phyloP scores from a whole-genome alignment of 1,284 basidiomycete genomes.

The Pseudozyma sp. region DNA sequence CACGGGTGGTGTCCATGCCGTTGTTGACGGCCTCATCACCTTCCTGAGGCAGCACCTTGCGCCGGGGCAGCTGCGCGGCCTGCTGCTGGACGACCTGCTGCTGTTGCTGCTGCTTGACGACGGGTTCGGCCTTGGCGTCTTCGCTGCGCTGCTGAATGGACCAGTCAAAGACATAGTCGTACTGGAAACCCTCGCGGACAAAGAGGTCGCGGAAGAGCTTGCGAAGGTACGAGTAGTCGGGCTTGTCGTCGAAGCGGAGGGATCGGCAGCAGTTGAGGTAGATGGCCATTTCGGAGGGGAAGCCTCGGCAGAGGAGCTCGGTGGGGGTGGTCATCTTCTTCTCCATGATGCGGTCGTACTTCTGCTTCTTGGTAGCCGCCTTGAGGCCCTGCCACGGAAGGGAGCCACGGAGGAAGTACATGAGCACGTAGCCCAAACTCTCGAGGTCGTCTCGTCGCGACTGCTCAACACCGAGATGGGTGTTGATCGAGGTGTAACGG shows the following conservation, averaged over 20 bases:
- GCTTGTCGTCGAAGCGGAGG: constrained; percentile 69
- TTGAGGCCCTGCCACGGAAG: constrained; percentile 69
- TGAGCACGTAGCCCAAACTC: constrained; percentile 67
- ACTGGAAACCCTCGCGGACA: constrained; percentile 69
- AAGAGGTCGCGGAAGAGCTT: constrained; percentile 70
- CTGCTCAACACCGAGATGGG: constrained; percentile 85
- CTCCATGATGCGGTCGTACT: constrained; percentile 70
- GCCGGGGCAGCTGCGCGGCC: constrained; percentile 62
- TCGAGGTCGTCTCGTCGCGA: constrained; percentile 68
- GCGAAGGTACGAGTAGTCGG: constrained; percentile 69
- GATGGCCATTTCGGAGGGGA: constrained; percentile 69
- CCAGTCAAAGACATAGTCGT: constrained; percentile 69
- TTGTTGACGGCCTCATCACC: constrained; percentile 48
- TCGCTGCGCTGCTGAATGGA: constrained; percentile 67
- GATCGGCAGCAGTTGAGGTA: constrained; percentile 70
- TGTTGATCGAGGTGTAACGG: constrained; percentile 99
- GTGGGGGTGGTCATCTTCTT: constrained; percentile 70
- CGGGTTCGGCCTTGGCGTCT: constrained; percentile 52
- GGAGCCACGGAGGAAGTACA: constrained; percentile 69
- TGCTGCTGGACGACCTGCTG: constrained; percentile 35
- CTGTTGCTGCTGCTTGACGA: constrained; percentile 47
- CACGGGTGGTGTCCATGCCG: constrained; percentile 56
- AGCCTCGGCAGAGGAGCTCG: constrained; percentile 68
- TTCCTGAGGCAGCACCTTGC: constrained; percentile 65
- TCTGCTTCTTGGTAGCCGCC: constrained; percentile 69